A percentile compares a stretch with the other conserved stretches of the same genome.
phyloP scores from a whole-genome alignment of 2,329 filamentous ascomycete species.

The Pseudopyrenochaeta lycopersici region DNA sequence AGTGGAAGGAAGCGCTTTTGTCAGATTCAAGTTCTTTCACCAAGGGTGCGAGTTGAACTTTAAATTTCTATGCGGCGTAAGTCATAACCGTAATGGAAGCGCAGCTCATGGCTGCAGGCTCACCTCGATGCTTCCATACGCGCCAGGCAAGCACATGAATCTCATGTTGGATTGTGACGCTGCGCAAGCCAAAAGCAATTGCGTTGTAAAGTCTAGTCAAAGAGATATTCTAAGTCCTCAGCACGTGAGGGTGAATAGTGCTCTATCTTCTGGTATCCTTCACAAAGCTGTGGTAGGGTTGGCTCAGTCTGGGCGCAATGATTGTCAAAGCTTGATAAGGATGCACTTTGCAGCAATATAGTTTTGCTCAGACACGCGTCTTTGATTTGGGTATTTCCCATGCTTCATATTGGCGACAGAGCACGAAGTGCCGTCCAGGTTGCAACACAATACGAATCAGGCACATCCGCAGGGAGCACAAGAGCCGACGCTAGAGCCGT shows the following conservation, averaged over 20 bases:
- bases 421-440: background rate
- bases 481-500: background rate
- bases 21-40: slow-evolving; percentile 35
- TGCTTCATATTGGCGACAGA: background rate
- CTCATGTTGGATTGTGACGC: slow-evolving; percentile 14
- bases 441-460: background rate
- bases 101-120: background rate
- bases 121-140: slow-evolving; percentile 37
- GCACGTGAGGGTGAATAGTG: background rate
- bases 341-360: background rate
- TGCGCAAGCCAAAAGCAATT: background rate
- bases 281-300: background rate
- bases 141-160: slow-evolving; percentile 36
- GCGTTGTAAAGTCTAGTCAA: background rate
- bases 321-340: background rate
- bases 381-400: background rate
- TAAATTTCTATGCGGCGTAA: slow-evolving; percentile 30
- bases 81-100: background rate
- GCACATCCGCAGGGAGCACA: background rate
- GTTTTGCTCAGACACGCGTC: background rate
- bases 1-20: slow-evolving; percentile 28
- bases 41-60: slow-evolving; percentile 37
- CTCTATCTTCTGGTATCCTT: background rate
- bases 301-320: too few relatives aligned
- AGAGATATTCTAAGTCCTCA: background rate